These are phyloP conservation scores for Ustilago crameri DNA, from an alignment of 1,284 basidiomycete genomes.

Conservation along the genomic window DNA sequence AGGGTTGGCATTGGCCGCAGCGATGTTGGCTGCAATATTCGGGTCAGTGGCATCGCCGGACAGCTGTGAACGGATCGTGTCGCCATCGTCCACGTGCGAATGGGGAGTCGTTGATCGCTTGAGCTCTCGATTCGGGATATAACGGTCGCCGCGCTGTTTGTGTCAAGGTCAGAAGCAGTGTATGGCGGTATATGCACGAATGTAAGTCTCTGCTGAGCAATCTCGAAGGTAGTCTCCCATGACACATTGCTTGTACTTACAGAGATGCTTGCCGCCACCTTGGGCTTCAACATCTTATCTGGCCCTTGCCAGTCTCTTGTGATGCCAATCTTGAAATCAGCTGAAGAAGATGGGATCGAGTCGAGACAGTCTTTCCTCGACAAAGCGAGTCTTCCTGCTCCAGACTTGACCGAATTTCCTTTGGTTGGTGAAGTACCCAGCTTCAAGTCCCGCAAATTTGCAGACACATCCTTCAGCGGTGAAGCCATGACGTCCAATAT, in stretches of 20 bases:
- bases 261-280: slow-evolving; percentile 43
- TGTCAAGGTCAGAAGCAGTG: too few species aligned
- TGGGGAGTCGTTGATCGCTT: slow-evolving; percentile 39
- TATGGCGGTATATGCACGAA: not conserved
- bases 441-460: slow-evolving; percentile 51
- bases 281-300: slow-evolving; percentile 43
- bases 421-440: slow-evolving; percentile 42
- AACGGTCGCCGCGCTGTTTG: slow-evolving; percentile 62
- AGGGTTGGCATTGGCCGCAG: slow-evolving; percentile 51
- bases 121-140: slow-evolving; percentile 64
- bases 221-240: not conserved
- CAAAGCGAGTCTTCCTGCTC: slow-evolving; percentile 19
- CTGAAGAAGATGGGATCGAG: slow-evolving; percentile 21
- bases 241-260: slow-evolving; percentile 10
- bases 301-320: slow-evolving; percentile 61
- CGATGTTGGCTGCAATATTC: slow-evolving; percentile 51
- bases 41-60: slow-evolving; percentile 41
- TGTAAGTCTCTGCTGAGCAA: too few species aligned
- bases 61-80: slow-evolving; percentile 47
- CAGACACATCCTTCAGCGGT: slow-evolving; percentile 52
- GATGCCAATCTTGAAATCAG: slow-evolving; percentile 50
- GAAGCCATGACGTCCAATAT: slow-evolving; percentile 34
- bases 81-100: slow-evolving; percentile 52
- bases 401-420: slow-evolving; percentile 24
- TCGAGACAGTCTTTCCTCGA: slow-evolving; percentile 53